Base-by-base conservation (phyloP, 208 protist species). In the Acanthamoeba healyi region DNA sequence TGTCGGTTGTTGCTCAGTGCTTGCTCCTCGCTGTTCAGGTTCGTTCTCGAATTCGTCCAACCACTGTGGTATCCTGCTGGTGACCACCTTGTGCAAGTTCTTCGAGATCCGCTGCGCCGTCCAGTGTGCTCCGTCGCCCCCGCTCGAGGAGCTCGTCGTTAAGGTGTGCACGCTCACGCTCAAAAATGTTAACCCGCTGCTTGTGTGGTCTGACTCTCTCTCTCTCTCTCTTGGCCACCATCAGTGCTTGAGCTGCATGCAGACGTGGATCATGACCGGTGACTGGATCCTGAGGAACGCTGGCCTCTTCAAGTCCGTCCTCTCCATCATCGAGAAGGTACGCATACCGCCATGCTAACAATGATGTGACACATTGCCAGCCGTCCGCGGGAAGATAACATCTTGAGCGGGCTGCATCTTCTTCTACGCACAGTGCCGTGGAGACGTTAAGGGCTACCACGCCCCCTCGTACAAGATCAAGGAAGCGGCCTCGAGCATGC, bases 221-320 rank as follows among this genome's bases (percentile, higher is more conserved):
- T 84, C 29, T 84, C 19, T 74, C 65, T 6, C 26, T 42, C 0
- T 34, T 65, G 56, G 29, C 10, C 26, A 6, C 19, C 17, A 7
- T 40, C 51, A 90, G 58, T 90, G 82, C 54, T n/a, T 90, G 51
- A 42, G 22, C 51, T 90, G 82, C 82, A 90, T 90, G 36, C 82
- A 90, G 36, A 72, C 56, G 6, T 90, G 82, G 82, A 49, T 90
- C 82, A 90, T 90, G 82, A 90, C 82, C n/a, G 82, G 82, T 19
- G 82, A 90, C 29, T 90, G 82, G 82, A 70, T 90, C n/a, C 34
- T 90, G 58, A 90, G 82, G 56, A 90, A 90, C 44, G 82, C 82
- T 7, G 49, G 56, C 36, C 82, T 90, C 82, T 90, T 90, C 32
- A 63, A 70, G 56, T 44, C 26, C 26, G 56, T 90, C 24, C 82